phyloP scores from a whole-genome alignment of 2,329 filamentous ascomycete genomes.

The Coniochaeta ligniaria region DNA sequence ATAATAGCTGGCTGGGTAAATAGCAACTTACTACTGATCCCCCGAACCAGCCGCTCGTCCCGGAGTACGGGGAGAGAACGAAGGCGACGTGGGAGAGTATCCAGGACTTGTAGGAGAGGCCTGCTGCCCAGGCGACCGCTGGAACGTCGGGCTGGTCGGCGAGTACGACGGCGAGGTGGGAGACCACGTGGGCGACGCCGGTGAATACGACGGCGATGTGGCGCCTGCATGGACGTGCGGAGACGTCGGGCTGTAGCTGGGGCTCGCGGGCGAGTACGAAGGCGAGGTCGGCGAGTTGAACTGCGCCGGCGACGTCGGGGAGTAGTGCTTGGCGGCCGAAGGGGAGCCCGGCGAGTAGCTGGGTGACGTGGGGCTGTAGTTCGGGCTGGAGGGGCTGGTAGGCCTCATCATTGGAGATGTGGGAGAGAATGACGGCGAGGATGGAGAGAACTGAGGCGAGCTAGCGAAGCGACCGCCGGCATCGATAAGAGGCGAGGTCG shows the following conservation, averaged over 20 bases:
- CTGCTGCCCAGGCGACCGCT: slow-evolving; percentile 43
- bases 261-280: slow-evolving; percentile 51
- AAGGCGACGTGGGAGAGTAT: slow-evolving; percentile 60
- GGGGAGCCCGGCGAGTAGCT: slow-evolving; percentile 59
- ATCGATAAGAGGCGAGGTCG: slow-evolving; percentile 62
- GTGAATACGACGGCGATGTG: slow-evolving; percentile 39
- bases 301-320: slow-evolving; percentile 64
- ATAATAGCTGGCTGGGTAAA: not conserved
- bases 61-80: slow-evolving; percentile 36
- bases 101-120: slow-evolving; percentile 59
- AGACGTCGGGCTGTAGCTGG: not conserved
- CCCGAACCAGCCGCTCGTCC: slow-evolving; percentile 29
- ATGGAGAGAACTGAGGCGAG: slow-evolving; percentile 57
- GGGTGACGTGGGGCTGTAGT: slow-evolving; percentile 59
- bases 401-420: slow-evolving; percentile 52
- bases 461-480: slow-evolving; percentile 45
- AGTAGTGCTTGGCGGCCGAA: slow-evolving; percentile 47
- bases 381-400: slow-evolving; percentile 48
- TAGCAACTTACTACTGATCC: slow-evolving; percentile 30
- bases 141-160: slow-evolving; percentile 55
- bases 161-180: slow-evolving; percentile 65
- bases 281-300: slow-evolving; percentile 55
- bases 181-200: slow-evolving; percentile 70
- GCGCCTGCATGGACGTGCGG: not conserved
- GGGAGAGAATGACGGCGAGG: slow-evolving; percentile 57